phyloP scores from a whole-genome alignment of 495 filamentous ascomycete species.

The Penicilliopsis zonata region DNA sequence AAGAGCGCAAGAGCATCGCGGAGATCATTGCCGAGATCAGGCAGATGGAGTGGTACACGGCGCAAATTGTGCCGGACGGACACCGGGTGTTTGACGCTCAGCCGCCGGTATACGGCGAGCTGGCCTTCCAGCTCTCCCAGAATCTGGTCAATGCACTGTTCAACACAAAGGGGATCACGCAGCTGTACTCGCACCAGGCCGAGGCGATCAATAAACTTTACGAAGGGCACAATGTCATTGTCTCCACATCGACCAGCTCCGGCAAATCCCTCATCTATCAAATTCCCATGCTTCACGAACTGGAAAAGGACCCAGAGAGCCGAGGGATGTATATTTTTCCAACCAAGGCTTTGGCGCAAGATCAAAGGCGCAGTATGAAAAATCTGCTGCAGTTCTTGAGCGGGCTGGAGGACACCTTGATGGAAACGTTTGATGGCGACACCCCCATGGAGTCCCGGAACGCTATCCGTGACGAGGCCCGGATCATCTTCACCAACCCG shows the following conservation, averaged over 20 bases:
- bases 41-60: constrained; percentile 70
- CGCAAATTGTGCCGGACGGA: constrained; percentile 88
- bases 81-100: constrained; percentile 90
- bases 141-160: constrained; percentile 88
- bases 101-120: constrained; percentile 66
- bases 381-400: constrained; percentile 74
- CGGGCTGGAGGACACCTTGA: constrained; percentile 58
- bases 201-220: constrained; percentile 89
- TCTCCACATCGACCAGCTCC: constrained; percentile 89
- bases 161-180: constrained; percentile 74
- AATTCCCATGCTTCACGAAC: constrained; percentile 76
- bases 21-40: constrained; percentile 83
- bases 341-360: constrained; percentile 93
- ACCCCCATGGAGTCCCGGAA: constrained; percentile 73
- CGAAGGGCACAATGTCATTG: constrained; percentile 75
- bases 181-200: constrained; percentile 87
- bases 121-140: constrained; percentile 80
- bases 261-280: constrained; percentile 97
- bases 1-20: constrained; percentile 66
- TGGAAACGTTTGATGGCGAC: constrained; percentile 95
- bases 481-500: constrained; percentile 96
- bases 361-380: constrained; percentile 80
- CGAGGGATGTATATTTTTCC: constrained; percentile 97
- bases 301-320: constrained; percentile 65
- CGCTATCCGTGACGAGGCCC: constrained; percentile 71